These are phyloP conservation scores for Pythium rishiriense DNA, from an alignment of 352 stramenopile species.

Conservation along the genomic window DNA sequence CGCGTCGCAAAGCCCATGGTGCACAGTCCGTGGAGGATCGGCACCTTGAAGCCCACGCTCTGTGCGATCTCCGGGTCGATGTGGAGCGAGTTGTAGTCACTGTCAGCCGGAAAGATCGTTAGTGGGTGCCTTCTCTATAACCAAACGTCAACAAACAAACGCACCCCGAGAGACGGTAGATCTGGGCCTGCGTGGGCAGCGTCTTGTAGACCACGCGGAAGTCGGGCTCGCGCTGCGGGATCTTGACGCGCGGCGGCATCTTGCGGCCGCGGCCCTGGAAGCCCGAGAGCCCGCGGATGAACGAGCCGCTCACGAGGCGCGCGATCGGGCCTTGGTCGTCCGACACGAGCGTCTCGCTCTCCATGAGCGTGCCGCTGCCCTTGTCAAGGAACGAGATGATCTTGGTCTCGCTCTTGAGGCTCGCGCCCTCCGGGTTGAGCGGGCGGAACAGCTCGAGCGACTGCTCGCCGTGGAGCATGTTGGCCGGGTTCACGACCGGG, in stretches of 20 bases:
- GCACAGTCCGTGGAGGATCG: conserved; percentile 94
- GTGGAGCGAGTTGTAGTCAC: conserved; percentile 95
- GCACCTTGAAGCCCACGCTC: conserved; percentile 76
- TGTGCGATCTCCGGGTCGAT: conserved; percentile 85
- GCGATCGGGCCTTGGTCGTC: conserved; percentile 64
- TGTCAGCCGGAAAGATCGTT: too few relatives aligned
- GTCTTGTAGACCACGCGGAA: conserved; percentile 65
- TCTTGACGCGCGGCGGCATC: conserved; percentile 66
- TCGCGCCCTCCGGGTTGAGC: conserved; percentile 56
- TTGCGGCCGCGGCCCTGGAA: conserved; percentile 72
- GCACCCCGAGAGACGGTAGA: conserved; percentile 93
- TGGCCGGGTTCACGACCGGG: conserved; percentile 74
- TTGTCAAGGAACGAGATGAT: conserved; percentile 87
- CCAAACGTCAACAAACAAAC: background rate
- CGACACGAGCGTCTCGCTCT: conserved; percentile 81
- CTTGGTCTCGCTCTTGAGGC: conserved; percentile 57
- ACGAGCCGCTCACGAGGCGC: conserved; percentile 78
- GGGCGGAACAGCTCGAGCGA: conserved; percentile 79
- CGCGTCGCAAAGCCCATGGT: conserved; percentile 88
- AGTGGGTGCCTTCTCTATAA: too few relatives aligned
- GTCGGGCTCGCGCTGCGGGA: conserved; percentile 74
- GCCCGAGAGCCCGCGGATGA: conserved; percentile 76
- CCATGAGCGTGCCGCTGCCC: conserved; percentile 80
- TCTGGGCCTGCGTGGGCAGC: conserved; percentile 72
- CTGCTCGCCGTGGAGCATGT: conserved; percentile 87